Evolutionary conservation across 2,329 filamentous ascomycete genomes (phyloP).

Genomic region (Chrysoporthe austroafricana): DNA sequence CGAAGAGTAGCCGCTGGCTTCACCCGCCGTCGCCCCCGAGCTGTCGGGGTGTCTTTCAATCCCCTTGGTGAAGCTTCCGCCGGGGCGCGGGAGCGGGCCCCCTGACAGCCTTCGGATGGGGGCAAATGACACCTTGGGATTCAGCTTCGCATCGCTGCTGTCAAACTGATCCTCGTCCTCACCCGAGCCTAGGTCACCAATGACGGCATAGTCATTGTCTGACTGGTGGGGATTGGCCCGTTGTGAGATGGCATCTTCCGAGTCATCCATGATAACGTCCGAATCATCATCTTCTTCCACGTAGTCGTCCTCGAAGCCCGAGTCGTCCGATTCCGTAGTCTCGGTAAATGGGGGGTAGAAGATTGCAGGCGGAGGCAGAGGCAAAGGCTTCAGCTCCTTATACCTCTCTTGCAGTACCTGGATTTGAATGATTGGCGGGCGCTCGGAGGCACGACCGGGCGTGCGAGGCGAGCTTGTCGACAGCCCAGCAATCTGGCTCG

Average conservation of each 20-base stretch:
- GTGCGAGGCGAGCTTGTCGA: conserved; percentile 44
- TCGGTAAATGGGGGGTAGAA: conserved; percentile 54
- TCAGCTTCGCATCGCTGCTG: background rate
- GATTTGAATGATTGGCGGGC: conserved; percentile 41
- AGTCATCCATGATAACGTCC: conserved; percentile 36
- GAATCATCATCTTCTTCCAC: conserved; percentile 41
- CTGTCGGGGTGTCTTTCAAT: conserved; percentile 37
- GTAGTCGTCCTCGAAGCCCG: conserved; percentile 32
- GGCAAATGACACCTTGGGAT: background rate
- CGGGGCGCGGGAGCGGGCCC: background rate
- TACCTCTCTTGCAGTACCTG: conserved; percentile 50
- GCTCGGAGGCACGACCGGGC: conserved; percentile 1
- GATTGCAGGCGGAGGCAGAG: conserved; percentile 56
- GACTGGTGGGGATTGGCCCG: conserved; percentile 44
- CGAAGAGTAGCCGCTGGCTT: conserved; percentile 44
- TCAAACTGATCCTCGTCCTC: conserved; percentile 41
- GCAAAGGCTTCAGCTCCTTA: conserved; percentile 49
- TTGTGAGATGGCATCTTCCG: conserved; percentile 39
- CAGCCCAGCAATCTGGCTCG: conserved; percentile 47
- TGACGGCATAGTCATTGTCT: conserved; percentile 45
- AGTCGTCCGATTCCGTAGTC: conserved; percentile 38
- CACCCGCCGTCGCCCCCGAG: conserved; percentile 46
- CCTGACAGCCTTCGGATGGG: conserved; percentile 8
- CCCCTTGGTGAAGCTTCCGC: background rate
- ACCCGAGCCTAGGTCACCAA: conserved; percentile 45